Conservation (phyloP, 2,329 filamentous ascomycete species). For the Rhytidhysteron rufulum region DNA sequence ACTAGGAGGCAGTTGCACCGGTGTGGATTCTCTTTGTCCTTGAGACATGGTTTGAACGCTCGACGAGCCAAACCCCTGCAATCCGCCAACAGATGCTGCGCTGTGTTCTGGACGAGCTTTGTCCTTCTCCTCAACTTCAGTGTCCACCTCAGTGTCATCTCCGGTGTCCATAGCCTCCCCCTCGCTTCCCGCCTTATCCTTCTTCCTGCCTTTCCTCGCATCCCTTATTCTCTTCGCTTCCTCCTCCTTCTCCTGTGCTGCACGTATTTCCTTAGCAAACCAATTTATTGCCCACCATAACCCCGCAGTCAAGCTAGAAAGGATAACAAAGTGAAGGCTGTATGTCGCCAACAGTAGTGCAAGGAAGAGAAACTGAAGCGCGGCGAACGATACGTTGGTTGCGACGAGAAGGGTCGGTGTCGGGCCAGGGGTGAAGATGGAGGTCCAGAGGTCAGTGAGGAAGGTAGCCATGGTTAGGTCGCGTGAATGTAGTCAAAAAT, state of each 20-base stretch:
- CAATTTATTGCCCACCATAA: constrained; percentile 97
- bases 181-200: constrained; percentile 20
- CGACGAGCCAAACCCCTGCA: constrained; percentile 2
- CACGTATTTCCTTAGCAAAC: constrained; percentile 70
- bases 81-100: constrained; percentile 7
- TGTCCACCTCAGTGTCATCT: constrained; percentile 45
- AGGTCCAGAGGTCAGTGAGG: constrained; percentile 78
- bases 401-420: constrained; percentile 84
- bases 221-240: constrained; percentile 46
- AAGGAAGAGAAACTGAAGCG: constrained; percentile 75
- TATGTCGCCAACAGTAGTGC: constrained; percentile 74
- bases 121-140: constrained; percentile 27
- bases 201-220: constrained; percentile 44
- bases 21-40: constrained; percentile 17
- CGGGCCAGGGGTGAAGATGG: constrained; percentile 88
- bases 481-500: too few relatives aligned
- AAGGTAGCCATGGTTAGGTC: constrained; percentile 48
- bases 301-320: constrained; percentile 74
- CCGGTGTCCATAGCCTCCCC: constrained; percentile 41
- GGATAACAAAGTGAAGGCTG: constrained; percentile 82
- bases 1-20: too few relatives aligned
- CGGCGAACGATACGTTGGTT: constrained; percentile 84
- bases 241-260: constrained; percentile 45
- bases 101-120: constrained; percentile 15
- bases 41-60: constrained; percentile 33